Evolutionary conservation across 441 rosid genomes (phyloP), one percentile per base, ranked within the genome.

Genomic region (Monsonia emarginata): DNA sequence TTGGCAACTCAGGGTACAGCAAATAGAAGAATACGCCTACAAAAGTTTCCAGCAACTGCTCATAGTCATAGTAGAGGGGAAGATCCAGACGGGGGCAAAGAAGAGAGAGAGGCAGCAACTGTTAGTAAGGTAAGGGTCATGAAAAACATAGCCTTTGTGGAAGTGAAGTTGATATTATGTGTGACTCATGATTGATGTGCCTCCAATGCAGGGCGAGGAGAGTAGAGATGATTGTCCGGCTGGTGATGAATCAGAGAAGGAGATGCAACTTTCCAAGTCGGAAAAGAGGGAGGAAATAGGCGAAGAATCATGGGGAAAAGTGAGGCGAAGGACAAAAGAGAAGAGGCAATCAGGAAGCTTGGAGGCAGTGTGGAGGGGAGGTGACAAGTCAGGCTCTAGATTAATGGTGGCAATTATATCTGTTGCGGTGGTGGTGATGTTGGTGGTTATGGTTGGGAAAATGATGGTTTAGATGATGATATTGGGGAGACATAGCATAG

Each of bases 51-150:
- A 46, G 54, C 24, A 9, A 9, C 61, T 34, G 69, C 40, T 5
- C 25, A 67, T 9, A 28, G 19, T 56, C 65, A 60, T 58, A 27
- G 62, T 27, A 26, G 34, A 27, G 32, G 13, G 0, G 11, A 4
- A 26, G 25, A 58, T 58, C 18, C 34, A 58, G 8, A 14, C 0
- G 34, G 13, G 7, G 14, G 44, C 54, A 11, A 36, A 0, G 67
- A 72, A 46, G 74, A 60, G n/a, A 42, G 70, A 61, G 72, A 86
- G 73, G 9, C 83, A 85, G 54, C 93, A 31, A 77, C 74, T 46
- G 27, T 61, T 31, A 74, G 83, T 21, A 76, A 83, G 93, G 96
- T 85, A 72, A 57, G 69, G 54, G 44, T 75, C 24, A 61, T 62
- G 19, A 16, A 18, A 16, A 18, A 24, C 6, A 18, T 19, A 16